Evolutionary conservation across 345 rosid genomes (phyloP).

Genomic region (Leavenworthia alabamica): DNA sequence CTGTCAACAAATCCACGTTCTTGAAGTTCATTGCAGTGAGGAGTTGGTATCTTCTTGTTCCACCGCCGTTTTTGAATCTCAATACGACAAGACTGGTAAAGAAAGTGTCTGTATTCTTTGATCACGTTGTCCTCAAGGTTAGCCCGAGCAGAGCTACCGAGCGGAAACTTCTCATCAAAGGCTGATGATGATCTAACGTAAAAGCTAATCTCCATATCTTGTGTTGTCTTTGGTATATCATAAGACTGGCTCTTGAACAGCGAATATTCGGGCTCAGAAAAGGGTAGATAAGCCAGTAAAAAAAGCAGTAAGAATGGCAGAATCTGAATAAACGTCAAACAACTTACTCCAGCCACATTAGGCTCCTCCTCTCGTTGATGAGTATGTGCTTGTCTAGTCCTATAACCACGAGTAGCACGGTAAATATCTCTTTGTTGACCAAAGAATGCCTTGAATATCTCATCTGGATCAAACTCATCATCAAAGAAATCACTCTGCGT

Average conservation of each 20-base stretch:
- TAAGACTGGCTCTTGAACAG: slow-evolving; percentile 52
- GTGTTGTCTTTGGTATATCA: slow-evolving; percentile 61
- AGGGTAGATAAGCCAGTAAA: slow-evolving; percentile 66
- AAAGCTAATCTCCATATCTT: slow-evolving; percentile 59
- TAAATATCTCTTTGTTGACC: slow-evolving; percentile 46
- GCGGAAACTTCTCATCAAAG: slow-evolving; percentile 62
- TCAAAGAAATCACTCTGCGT: slow-evolving; percentile 37
- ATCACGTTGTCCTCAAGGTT: slow-evolving; percentile 59
- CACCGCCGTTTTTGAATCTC: slow-evolving; percentile 74
- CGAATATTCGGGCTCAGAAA: slow-evolving; percentile 70
- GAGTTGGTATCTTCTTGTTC: slow-evolving; percentile 70
- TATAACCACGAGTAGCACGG: slow-evolving; percentile 41
- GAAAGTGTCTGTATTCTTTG: slow-evolving; percentile 59
- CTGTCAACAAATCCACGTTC: slow-evolving; percentile 55
- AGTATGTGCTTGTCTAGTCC: slow-evolving; percentile 39
- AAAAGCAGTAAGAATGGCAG: slow-evolving; percentile 66
- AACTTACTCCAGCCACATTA: slow-evolving; percentile 42
- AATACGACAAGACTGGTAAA: slow-evolving; percentile 60
- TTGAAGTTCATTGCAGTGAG: slow-evolving; percentile 65
- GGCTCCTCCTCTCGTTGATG: slow-evolving; percentile 42
- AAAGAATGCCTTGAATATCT: slow-evolving; percentile 72
- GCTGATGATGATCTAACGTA: slow-evolving; percentile 57
- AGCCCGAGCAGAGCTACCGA: slow-evolving; percentile 59
- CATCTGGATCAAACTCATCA: slow-evolving; percentile 67
- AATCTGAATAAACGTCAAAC: slow-evolving; percentile 56